Base-by-base conservation (phyloP, 129 eudicot species). In the Calendula officinalis region DNA sequence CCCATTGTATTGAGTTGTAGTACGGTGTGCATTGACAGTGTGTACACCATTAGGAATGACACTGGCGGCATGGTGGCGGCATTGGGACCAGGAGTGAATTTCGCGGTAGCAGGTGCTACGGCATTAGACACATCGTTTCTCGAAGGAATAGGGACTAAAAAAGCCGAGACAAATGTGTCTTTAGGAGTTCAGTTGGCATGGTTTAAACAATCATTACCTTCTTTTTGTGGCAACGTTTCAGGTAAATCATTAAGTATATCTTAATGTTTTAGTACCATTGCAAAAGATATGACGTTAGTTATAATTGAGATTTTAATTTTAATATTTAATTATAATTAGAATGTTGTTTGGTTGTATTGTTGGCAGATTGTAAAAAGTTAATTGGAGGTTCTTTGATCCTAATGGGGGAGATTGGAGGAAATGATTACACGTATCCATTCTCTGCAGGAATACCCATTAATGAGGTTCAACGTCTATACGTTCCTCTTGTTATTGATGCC, bases 361-460 rank as follows among this genome's bases (percentile, higher is more conserved):
- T 36, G 7, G 51, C 81, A 83, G 95, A 81, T 64, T 64, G 84
- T 66, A 63, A 42, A 39, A 56, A 56, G 13, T 64, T 75, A 27
- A 66, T 83, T 14, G 11, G 41, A 39, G 73, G 69, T 5, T 68
- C 86, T 9, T 62, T 87, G 41, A 37, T 87, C 37, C 49, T 87
- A 12, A 40, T 87, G 74, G 95, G 95, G 54, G 88, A 84, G 40
- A 78, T 87, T 36, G 95, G 95, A 37, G 91, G 87, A 49, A 81
- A 81, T 56, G 95, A 86, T 63, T 83, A 74, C 75, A 83, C 75
- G 49, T 45, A 67, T 52, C 71, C 79, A 17, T 7, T 82, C 22
- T 32, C 30, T 3, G 62, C 46, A 8, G 86, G 80, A 45, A 50
- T 3, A 65, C 38, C 61, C 43, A n/a, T 44, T 37, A 57, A 75